Evolutionary conservation across 2,329 filamentous ascomycete species (phyloP).

Genomic region (Fusarium mangiferae): DNA sequence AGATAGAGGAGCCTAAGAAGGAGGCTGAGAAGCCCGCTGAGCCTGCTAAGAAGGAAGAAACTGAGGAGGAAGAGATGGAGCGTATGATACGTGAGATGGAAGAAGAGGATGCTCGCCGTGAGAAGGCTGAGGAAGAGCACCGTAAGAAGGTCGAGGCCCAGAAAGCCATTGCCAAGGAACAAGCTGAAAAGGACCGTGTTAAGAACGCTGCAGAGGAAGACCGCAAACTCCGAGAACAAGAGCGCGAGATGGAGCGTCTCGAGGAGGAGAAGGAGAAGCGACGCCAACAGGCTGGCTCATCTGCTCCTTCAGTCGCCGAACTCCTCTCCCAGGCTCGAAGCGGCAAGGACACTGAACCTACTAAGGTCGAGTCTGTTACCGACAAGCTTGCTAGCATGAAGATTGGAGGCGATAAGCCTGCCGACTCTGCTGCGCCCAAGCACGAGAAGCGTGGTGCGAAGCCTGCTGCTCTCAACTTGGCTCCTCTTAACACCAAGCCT

Average conservation of each 20-base stretch:
- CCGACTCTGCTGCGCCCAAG: slow-evolving; percentile 61
- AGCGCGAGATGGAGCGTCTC: slow-evolving; percentile 76
- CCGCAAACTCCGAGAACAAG: slow-evolving; percentile 76
- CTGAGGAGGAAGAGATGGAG: slow-evolving; percentile 67
- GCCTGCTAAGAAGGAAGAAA: slow-evolving; percentile 48
- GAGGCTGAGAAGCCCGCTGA: slow-evolving; percentile 43
- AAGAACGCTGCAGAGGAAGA: slow-evolving; percentile 66
- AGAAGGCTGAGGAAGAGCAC: slow-evolving; percentile 50
- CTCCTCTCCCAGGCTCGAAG: slow-evolving; percentile 54
- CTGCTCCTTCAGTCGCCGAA: slow-evolving; percentile 61
- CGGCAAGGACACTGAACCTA: slow-evolving; percentile 53
- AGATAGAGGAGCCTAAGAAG: slow-evolving; percentile 42
- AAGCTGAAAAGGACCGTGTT: slow-evolving; percentile 57
- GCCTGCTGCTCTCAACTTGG: slow-evolving; percentile 88
- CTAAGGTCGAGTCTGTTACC: slow-evolving; percentile 53
- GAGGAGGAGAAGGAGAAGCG: slow-evolving; percentile 76
- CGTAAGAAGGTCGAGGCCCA: slow-evolving; percentile 60
- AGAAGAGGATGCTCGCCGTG: slow-evolving; percentile 43
- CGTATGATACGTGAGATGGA: slow-evolving; percentile 72
- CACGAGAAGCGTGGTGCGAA: slow-evolving; percentile 75
- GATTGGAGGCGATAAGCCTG: slow-evolving; percentile 58
- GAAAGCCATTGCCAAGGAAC: slow-evolving; percentile 59
- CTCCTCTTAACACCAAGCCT: slow-evolving; percentile 81
- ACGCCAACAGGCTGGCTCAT: slow-evolving; percentile 59
- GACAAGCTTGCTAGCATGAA: slow-evolving; percentile 64